These are phyloP conservation scores for Lasiodiplodia theobromae DNA, from an alignment of 2,329 filamentous ascomycete species.

Conservation along the genomic window DNA sequence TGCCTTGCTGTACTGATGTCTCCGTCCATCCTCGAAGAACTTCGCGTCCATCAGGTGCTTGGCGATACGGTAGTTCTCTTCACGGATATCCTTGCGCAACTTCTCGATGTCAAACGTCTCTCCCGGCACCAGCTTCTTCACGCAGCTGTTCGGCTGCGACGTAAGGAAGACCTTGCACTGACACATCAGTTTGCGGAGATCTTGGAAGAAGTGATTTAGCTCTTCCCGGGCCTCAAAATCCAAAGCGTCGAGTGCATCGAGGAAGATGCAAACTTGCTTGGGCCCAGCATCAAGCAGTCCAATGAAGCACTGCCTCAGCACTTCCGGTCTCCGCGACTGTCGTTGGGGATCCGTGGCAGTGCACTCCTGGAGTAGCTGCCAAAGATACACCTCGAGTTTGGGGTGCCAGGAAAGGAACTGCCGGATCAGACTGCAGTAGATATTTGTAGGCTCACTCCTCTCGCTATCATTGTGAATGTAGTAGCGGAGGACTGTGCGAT, in stretches of 20 bases:
- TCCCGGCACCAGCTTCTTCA: constrained; percentile 3
- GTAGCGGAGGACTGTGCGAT: neutral
- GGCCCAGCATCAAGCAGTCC: neutral
- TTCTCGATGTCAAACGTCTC: neutral
- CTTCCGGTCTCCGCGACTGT: neutral
- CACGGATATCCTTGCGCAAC: neutral
- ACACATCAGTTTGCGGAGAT: neutral
- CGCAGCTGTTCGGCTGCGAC: neutral
- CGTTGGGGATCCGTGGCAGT: neutral
- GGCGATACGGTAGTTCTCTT: constrained; percentile 1
- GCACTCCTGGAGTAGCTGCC: neutral
- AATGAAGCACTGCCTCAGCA: neutral
- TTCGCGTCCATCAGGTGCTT: neutral
- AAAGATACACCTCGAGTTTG: neutral
- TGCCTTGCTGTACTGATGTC: neutral
- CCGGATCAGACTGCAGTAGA: constrained; percentile 11
- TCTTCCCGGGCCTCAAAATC: neutral
- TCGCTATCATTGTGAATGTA: constrained; percentile 7
- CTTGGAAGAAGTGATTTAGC: neutral
- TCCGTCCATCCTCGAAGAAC: neutral
- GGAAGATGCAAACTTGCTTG: constrained; percentile 7
- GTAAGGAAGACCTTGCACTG: constrained; percentile 13
- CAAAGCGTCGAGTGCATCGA: constrained; percentile 17
- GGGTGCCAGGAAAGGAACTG: neutral
- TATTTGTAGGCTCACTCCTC: neutral